These are phyloP conservation scores for Umbellularia californica DNA, from an alignment of 164 flowering plant species.

Conservation along the genomic window DNA sequence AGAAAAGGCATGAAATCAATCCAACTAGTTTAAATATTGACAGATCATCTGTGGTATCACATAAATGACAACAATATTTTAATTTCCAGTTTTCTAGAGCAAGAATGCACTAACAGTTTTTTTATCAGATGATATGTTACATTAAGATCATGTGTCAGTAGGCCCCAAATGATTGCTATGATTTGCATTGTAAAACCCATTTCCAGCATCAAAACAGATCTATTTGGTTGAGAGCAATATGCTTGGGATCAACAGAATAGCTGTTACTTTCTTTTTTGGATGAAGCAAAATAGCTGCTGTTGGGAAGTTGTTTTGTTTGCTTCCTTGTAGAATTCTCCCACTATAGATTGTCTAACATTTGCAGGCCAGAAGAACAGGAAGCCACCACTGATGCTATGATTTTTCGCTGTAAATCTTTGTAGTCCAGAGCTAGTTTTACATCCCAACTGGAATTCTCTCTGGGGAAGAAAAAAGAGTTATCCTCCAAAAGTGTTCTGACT, in stretches of 20 bases:
- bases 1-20: neutral
- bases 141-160: neutral
- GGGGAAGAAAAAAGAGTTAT: slow-evolving; percentile 2
- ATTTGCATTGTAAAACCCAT: neutral
- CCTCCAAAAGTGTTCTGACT: neutral
- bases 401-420: slow-evolving; percentile 50
- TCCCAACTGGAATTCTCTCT: slow-evolving; percentile 56
- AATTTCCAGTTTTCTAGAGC: neutral
- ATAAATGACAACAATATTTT: neutral
- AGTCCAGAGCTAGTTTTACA: slow-evolving; percentile 60
- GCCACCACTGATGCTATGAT: slow-evolving; percentile 56
- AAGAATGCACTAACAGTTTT: neutral
- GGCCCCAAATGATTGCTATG: neutral
- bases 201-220: neutral
- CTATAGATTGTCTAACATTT: slow-evolving; percentile 29
- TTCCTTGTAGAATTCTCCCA: neutral
- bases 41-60: neutral
- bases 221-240: neutral
- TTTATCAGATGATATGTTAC: neutral
- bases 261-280: too few relatives aligned
- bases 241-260: too few relatives aligned
- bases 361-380: slow-evolving; percentile 51
- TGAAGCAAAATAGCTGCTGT: too few relatives aligned
- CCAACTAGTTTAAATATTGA: neutral
- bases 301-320: neutral